A percentile compares a stretch with the other conserved stretches of the same genome.
Evolutionary conservation across 257 asterid genomes (phyloP).

Genomic region (Nicotiana tabacum): DNA sequence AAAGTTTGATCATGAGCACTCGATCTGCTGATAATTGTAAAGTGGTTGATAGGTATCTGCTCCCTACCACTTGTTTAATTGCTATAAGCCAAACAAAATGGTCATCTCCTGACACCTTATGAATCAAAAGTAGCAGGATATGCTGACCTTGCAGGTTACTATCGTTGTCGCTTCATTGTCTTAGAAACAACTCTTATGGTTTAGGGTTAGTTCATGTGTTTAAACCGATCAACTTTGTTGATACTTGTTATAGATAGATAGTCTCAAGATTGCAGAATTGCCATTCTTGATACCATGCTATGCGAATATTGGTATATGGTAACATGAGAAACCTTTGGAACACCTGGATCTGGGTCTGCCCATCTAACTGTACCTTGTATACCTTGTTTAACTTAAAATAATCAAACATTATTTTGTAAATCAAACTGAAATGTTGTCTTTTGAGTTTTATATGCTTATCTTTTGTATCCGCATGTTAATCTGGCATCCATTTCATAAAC

Average conservation of each 20-base stretch:
- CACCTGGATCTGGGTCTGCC: not conserved
- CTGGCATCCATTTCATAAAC: not conserved
- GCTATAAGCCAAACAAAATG: not conserved
- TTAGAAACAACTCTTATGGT: too few relatives aligned
- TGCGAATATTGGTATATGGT: too few relatives aligned
- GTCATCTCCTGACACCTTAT: too few relatives aligned
- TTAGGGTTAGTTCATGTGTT: too few relatives aligned
- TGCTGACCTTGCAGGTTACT: too few relatives aligned
- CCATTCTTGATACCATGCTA: not conserved
- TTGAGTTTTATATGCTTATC: not conserved
- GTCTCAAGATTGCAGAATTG: not conserved
- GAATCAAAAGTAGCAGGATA: too few relatives aligned
- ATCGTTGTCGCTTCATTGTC: too few relatives aligned
- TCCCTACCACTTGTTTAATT: not conserved
- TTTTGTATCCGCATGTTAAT: not conserved
- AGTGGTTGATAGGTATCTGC: not conserved
- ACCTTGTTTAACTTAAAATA: not conserved
- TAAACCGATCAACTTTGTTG: too few relatives aligned
- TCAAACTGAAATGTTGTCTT: not conserved
- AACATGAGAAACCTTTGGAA: too few relatives aligned
- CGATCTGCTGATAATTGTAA: not conserved
- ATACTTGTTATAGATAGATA: too few relatives aligned
- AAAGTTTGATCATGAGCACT: not conserved
- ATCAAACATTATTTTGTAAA: not conserved
- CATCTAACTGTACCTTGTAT: not conserved